Base-by-base conservation (phyloP, 768 basidiomycete genomes). In the Roridomyces roridus region DNA sequence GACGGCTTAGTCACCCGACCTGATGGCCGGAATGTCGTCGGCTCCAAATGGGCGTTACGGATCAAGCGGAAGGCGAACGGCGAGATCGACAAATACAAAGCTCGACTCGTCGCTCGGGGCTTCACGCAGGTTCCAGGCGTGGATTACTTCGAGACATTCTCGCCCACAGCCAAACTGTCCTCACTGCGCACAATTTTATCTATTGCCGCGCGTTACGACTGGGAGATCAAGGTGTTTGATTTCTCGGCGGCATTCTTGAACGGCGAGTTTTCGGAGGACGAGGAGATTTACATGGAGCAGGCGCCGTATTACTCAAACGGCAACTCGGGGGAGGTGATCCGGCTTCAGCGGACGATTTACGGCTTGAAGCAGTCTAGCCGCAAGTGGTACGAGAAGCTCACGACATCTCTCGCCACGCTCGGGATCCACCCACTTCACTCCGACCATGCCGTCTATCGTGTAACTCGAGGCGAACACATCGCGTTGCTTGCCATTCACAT, bases 31-130 rank as follows among this genome's bases (percentile, higher is more conserved):
- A 66, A 62, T 14, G 42, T 62, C 0, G 65, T 74, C 25, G n/a
- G n/a, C n/a, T n/a, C n/a, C n/a, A n/a, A n/a, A n/a, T n/a, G n/a
- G n/a, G n/a, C n/a, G n/a, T n/a, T 66, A 43, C 62, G 60, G n/a
- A 60, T 70, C 46, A 80, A 80, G 60, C 61, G 63, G 39, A 66
- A 77, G 46, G 57, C 59, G 10, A 44, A 69, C 28, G n/a, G 78
- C 24, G 55, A 51, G 0, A 67, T 78, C 37, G 46, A 55, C 10
- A 52, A 65, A 3, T 68, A 70, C 64, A 76, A 77, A 56, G 72
- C 66, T 14, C 36, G 49, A 6, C 39, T 51, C 18, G 49, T 51
- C 15, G 49, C 49, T 6, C 20, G 20, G 12, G 17, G 1, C 12
- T 51, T 51, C 26, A 41, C 49, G 3, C 49, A 51, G 18, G 49